Base-by-base conservation (phyloP, 78 protist genomes). In the Dictyostelium discoideum region DNA sequence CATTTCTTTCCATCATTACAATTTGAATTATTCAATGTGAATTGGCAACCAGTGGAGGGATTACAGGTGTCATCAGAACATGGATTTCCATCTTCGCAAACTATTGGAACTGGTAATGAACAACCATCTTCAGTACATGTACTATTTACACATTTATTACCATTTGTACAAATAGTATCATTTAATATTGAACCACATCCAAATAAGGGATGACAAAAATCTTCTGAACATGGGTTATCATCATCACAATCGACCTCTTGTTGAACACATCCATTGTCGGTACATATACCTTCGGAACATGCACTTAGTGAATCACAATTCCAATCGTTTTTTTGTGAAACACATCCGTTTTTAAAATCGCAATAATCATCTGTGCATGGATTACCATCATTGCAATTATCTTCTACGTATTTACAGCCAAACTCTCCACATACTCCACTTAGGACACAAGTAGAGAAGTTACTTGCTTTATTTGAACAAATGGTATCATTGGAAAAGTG, bases 301-400 rank as follows among this genome's bases (percentile, higher is more conserved):
- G 22, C 24, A 69, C 26, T 69, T 9, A 8, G 37, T 5, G 78
- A 6, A 24, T 69, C 40, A 69, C 78, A 69, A 22, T 26, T 26
- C n/a, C 26, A 26, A 69, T 69, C 40, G 6, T 69, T 89, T 40
- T 60, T 60, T 1, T 69, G 32, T 1, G 48, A 72, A 10, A 11
- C 4, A 85, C 92, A 85, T 11, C 92, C 92, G 44, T 60, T 72
- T 1, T 57, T 1, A 32, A 26, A 1, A 81, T 22, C 10, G 9
- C 93, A 87, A 13, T 37, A 77, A n/a, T 46, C 93, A 1, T 44
- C 40, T 20, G 83, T n/a, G 29, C 93, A 85, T 11, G 60, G 26
- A 29, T 72, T 77, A 2, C 11, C 32, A 18, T 29, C 65, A 10
- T 42, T 3, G 8, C 48, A 76, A 44, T 0, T 7, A 2, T 7